phyloP scores from a whole-genome alignment of 257 asterid genomes.

The Plantago ovata region DNA sequence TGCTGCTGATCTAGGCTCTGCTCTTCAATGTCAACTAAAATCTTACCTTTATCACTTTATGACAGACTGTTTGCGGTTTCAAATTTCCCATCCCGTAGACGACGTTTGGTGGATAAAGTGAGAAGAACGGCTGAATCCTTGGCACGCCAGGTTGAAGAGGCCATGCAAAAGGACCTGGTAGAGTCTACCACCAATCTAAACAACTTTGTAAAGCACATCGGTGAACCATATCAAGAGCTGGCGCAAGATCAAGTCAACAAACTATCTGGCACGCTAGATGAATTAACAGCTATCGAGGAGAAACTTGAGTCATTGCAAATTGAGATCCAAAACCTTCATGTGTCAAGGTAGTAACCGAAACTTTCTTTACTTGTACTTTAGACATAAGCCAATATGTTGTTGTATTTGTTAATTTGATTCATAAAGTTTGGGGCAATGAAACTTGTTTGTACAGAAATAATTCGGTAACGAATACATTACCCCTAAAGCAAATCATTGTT shows the following conservation, averaged over 20 bases:
- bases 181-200: slow-evolving; percentile 48
- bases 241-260: slow-evolving; percentile 53
- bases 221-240: slow-evolving; percentile 62
- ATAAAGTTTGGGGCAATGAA: no score
- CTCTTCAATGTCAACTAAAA: no score
- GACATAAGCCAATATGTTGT: no score
- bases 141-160: slow-evolving; percentile 76
- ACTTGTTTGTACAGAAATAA: no score
- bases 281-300: slow-evolving; percentile 45
- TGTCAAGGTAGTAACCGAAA: slow-evolving; percentile 28
- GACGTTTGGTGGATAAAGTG: slow-evolving; percentile 59
- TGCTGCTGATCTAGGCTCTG: no score
- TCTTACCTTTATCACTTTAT: slow-evolving; percentile 14
- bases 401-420: no score
- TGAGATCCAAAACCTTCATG: slow-evolving; percentile 76
- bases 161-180: slow-evolving; percentile 75
- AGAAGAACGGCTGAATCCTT: slow-evolving; percentile 73
- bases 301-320: slow-evolving; percentile 51
- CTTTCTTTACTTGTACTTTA: no score
- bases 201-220: slow-evolving; percentile 42
- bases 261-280: slow-evolving; percentile 46
- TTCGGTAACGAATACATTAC: no score
- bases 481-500: no score
- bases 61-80: slow-evolving; percentile 71
- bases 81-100: slow-evolving; percentile 75